phyloP scores from a whole-genome alignment of 805 yeast species.

The Pichia scutulata region DNA sequence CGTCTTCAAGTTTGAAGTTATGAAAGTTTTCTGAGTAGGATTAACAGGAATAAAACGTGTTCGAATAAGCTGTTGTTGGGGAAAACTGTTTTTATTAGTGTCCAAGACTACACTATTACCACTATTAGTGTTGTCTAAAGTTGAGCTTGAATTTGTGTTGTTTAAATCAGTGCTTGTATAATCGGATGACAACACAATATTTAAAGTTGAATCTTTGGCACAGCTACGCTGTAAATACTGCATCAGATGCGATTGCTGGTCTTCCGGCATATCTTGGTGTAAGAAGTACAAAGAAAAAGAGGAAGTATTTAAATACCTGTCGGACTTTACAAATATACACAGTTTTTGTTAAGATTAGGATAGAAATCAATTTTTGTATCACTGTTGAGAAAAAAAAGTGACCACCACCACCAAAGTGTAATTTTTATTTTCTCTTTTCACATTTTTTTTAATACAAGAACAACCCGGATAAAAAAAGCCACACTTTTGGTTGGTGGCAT shows the following conservation, averaged over 20 bases:
- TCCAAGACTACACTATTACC: too few species aligned
- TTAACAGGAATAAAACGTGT: neutral
- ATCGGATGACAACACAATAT: neutral
- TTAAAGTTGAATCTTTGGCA: neutral
- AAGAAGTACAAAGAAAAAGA: neutral
- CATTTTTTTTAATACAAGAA: too few species aligned
- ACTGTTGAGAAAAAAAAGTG: too few species aligned
- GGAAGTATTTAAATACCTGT: too few species aligned
- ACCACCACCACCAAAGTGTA: too few species aligned
- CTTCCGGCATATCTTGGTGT: neutral
- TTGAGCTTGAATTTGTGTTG: neutral
- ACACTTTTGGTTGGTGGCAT: neutral
- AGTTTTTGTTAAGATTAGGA: neutral
- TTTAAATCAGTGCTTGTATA: neutral
- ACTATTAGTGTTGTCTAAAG: neutral
- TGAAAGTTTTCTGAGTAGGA: neutral
- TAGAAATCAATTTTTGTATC: too few species aligned
- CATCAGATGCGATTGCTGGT: neutral
- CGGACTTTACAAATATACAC: too few species aligned
- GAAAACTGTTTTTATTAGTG: neutral
- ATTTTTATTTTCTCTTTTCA: too few species aligned
- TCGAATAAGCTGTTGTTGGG: neutral
- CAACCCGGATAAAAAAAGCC: neutral
- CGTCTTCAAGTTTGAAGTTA: neutral
- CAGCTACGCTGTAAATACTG: slow-evolving; percentile 3